A percentile compares a stretch with the other conserved stretches of the same genome.
These are phyloP conservation scores for Conticribra guillardii DNA, from an alignment of 108 stramenopile genomes.

Conservation along the genomic window DNA sequence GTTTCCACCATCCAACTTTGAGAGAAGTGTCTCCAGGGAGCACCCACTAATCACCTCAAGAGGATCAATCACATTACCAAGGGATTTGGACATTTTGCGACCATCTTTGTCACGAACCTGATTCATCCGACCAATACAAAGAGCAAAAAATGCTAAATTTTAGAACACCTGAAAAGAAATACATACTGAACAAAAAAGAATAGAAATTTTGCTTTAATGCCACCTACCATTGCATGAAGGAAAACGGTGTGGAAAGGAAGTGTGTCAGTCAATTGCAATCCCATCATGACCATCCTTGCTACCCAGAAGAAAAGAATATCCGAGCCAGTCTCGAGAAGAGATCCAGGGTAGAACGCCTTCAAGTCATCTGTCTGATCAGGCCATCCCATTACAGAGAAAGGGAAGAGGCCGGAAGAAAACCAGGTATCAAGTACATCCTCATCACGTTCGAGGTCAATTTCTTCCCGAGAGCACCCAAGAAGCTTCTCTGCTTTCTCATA, in stretches of 20 bases:
- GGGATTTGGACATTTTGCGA: slow-evolving; percentile 98
- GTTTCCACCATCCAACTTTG: slow-evolving; percentile 92
- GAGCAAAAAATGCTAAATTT: not conserved
- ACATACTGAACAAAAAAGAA: no score
- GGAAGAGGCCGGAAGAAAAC: slow-evolving; percentile 99
- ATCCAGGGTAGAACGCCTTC: slow-evolving; percentile 98
- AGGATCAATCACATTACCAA: slow-evolving; percentile 99
- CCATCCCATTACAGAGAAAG: slow-evolving; percentile 99
- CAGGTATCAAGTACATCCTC: slow-evolving; percentile 99
- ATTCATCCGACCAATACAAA: no score
- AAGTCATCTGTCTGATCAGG: slow-evolving; percentile 93
- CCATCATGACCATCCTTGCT: slow-evolving; percentile 99
- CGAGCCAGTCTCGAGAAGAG: slow-evolving; percentile 97
- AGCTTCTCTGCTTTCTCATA: slow-evolving; percentile 71
- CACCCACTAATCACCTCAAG: slow-evolving; percentile 97
- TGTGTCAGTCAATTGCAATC: slow-evolving; percentile 94
- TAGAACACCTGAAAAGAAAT: not conserved
- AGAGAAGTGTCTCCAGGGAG: slow-evolving; percentile 81
- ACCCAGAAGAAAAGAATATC: slow-evolving; percentile 99
- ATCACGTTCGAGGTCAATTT: slow-evolving; percentile 91
- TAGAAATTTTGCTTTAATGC: not conserved
- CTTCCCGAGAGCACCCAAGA: slow-evolving; percentile 81
- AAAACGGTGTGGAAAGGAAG: slow-evolving; percentile 98
- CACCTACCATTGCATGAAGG: slow-evolving; percentile 95
- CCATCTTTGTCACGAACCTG: slow-evolving; percentile 97